Percentiles rank a stretch among this genome's conserved stretches.
phyloP scores from a whole-genome alignment of 371 early-diverging fungal genomes.

The Mucor circinelloides region DNA sequence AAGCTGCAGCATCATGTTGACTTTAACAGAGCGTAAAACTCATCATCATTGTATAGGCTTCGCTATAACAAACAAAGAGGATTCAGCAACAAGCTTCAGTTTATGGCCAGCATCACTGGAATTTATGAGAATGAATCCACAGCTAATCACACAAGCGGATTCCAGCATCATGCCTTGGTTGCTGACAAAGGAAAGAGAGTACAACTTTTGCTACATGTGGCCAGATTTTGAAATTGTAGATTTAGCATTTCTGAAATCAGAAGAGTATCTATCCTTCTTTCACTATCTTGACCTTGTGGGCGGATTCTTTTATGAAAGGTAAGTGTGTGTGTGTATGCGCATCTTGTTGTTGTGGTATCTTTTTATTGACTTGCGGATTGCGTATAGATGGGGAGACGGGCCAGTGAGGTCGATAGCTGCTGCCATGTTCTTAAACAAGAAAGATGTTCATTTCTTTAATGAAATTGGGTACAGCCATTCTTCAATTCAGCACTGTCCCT shows the following conservation, averaged over 20 bases:
- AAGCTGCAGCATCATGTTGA: background rate
- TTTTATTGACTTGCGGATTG: background rate
- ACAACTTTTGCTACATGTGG: conserved; percentile 83
- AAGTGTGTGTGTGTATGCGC: background rate
- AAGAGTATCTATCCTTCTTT: conserved; percentile 80
- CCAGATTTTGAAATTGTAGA: conserved; percentile 66
- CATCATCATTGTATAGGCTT: conserved; percentile 32
- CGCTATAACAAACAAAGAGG: conserved; percentile 76
- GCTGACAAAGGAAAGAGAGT: conserved; percentile 27
- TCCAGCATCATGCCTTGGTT: conserved; percentile 34
- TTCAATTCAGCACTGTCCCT: conserved; percentile 45
- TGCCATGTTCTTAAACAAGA: conserved; percentile 74
- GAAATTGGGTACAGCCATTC: conserved; percentile 76
- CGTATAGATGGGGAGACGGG: conserved; percentile 63
- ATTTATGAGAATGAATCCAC: conserved; percentile 47
- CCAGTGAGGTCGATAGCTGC: conserved; percentile 82
- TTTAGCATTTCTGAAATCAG: conserved; percentile 71
- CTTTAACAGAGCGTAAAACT: background rate
- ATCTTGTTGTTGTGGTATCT: background rate
- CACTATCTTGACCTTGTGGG: conserved; percentile 79
- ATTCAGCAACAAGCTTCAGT: conserved; percentile 55
- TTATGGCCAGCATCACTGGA: conserved; percentile 71
- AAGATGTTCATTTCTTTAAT: conserved; percentile 90
- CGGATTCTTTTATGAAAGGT: conserved; percentile 94
- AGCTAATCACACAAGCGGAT: conserved; percentile 2